phyloP scores from a whole-genome alignment of 2,329 filamentous ascomycete genomes.

The Annulohypoxylon truncatum region DNA sequence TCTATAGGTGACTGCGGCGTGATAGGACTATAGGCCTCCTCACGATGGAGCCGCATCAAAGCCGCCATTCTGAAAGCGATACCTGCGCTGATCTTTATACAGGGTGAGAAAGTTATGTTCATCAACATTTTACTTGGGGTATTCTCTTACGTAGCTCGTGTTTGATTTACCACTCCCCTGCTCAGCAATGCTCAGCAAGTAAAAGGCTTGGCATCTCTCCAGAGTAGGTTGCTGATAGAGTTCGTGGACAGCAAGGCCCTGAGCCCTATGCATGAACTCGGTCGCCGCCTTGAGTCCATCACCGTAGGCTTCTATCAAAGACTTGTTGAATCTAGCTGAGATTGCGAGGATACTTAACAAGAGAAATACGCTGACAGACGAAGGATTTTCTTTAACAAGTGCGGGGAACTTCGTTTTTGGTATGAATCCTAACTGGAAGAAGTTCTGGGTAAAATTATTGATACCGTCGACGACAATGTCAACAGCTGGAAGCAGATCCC shows the following conservation, averaged over 20 bases:
- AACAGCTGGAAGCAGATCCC: constrained; percentile 63
- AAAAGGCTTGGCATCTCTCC: constrained; percentile 69
- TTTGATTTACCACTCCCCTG: constrained; percentile 66
- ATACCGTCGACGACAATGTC: constrained; percentile 64
- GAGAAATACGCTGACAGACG: constrained; percentile 65
- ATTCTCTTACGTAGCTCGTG: constrained; percentile 62
- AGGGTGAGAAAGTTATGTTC: constrained; percentile 31
- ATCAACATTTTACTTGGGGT: background rate
- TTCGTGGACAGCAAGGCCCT: constrained; percentile 60
- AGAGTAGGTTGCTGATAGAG: constrained; percentile 65
- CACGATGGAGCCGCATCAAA: constrained; percentile 65
- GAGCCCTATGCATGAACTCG: constrained; percentile 64
- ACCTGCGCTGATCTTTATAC: constrained; percentile 65
- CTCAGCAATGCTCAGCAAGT: constrained; percentile 68
- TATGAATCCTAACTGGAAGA: constrained; percentile 70
- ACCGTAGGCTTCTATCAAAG: constrained; percentile 61
- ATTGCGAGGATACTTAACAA: constrained; percentile 67
- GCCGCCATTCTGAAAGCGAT: constrained; percentile 67
- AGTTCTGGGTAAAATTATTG: constrained; percentile 64
- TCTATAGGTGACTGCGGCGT: constrained; percentile 56
- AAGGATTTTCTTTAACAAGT: constrained; percentile 59
- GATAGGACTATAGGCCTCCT: constrained; percentile 63
- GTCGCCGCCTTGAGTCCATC: constrained; percentile 64
- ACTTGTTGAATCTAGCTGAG: constrained; percentile 65
- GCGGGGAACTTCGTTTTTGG: constrained; percentile 63